Base-by-base conservation (phyloP, 1,139 yeast species). In the Kodamaea sp. region DNA sequence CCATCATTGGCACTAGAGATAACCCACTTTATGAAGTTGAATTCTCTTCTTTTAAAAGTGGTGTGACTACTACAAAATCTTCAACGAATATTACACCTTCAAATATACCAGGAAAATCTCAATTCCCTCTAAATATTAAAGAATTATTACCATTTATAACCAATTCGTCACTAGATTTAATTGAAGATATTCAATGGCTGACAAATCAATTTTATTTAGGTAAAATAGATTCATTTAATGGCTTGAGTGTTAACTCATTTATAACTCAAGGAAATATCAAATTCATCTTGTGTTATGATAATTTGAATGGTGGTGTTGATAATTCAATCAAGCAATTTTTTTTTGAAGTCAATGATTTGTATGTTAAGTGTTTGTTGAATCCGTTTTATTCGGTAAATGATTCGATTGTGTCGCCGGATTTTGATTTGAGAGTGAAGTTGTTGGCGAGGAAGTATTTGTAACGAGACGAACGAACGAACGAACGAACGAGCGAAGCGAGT, bases 181-280 rank as follows among this genome's bases (percentile, higher is more conserved):
- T 94, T 1, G 97, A 92, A 50, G 96, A 89, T 50, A 66, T 79
- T 3, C 97, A 89, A 54, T 90, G 96, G 95, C 75, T 79, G 35
- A 69, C 79, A 9, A 78, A 73, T 46, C 71, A 75, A 32, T 70
- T 83, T 57, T 77, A 86, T 53, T 65, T 89, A 46, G 92, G 92
- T 35, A 78, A 79, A 36, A 78, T 92, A 11, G 98, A 92, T 63
- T 81, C 84, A 34, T 92, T 89, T 60, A 87, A 90, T 58, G 94
- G 94, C 3, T 78, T 83, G 46, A 67, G 73, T 42, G 79, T 92
- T 15, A 84, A 88, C 39, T 95, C 94, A 8, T 92, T 81, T 58
- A 72, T 90, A 27, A 88, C 97, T 0, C 92, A 90, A 41, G 95
- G 96, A 3, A 90, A 87, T 53, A 77, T 87, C 49, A 88, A 89